Base-by-base conservation (phyloP, 169 alveolate species). In the Plasmodium inui region DNA sequence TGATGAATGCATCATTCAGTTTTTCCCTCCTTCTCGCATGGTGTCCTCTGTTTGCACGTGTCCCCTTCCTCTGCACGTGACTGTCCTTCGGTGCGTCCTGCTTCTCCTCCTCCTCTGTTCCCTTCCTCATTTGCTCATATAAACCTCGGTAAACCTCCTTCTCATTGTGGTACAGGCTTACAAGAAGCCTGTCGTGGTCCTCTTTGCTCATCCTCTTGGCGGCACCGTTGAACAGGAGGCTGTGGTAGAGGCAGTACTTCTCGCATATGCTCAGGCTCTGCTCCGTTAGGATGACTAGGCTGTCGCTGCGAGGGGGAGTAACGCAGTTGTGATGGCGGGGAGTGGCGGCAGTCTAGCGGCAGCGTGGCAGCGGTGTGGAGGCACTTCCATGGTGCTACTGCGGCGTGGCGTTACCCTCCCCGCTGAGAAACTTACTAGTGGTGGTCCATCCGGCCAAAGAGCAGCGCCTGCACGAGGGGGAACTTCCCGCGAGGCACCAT, bases 221-320 rank as follows among this genome's bases (percentile, higher is more conserved):
- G 10, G 26, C 10, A 8, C n/a, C 28, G 67, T 85, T 78, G 19
- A 88, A 37, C 22, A 78, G 44, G 17, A 78, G 50, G 83, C 72
- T 88, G 28, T 78, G 72, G 44, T 88, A 79, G 10, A 32, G 82
- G 50, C 94, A 88, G 39, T 88, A 88, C 76, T 78, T 78, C 41
- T 88, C 94, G 37, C 90, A 88, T 50, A 79, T 41, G 39, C 53
- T 3, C n/a, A 88, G 30, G 74, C 44, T 80, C 46, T 88, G 57
- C 2, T 79, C 41, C 4, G 39, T 19, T 10, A 88, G 82, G 34
- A 88, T 88, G 30, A 17, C 61, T 19, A 88, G 34, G 12, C 94
- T 88, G 8, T 88, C 94, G 71, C 94, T 88, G 30, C 14, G 26
- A 3, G 8, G 37, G 50, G 74, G 67, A n/a, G 1, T 46, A n/a